These are phyloP conservation scores for Senna siamea DNA, from an alignment of 306 rosid genomes.

Conservation along the genomic window DNA sequence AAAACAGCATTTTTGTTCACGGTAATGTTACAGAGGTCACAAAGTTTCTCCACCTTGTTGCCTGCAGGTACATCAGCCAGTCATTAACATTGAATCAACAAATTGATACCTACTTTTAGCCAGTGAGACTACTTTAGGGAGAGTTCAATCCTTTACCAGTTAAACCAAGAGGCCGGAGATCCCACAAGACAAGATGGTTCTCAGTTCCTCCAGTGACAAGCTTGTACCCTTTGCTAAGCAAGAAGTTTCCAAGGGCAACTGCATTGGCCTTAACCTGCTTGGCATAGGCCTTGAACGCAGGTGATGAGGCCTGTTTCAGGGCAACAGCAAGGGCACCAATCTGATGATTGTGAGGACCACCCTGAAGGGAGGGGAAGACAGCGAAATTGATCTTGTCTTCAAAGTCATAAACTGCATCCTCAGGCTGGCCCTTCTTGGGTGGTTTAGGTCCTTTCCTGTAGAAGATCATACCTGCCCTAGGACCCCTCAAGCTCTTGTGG, in stretches of 20 bases:
- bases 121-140: not conserved
- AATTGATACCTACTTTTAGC: slow-evolving; percentile 16
- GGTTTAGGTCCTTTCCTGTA: slow-evolving; percentile 92
- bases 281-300: slow-evolving; percentile 88
- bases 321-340: slow-evolving; percentile 97
- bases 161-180: slow-evolving; percentile 95
- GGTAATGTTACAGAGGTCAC: slow-evolving; percentile 85
- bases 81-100: not conserved
- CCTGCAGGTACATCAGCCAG: slow-evolving; percentile 55
- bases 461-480: slow-evolving; percentile 97
- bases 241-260: slow-evolving; percentile 81
- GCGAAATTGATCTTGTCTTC: slow-evolving; percentile 95
- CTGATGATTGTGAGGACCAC: slow-evolving; percentile 98
- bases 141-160: slow-evolving; percentile 59
- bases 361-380: slow-evolving; percentile 95
- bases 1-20: slow-evolving; percentile 98
- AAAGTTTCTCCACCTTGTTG: slow-evolving; percentile 97
- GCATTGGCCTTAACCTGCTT: slow-evolving; percentile 97
- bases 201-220: slow-evolving; percentile 97
- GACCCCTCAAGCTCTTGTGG: slow-evolving; percentile 95
- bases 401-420: slow-evolving; percentile 80
- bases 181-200: slow-evolving; percentile 98
- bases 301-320: slow-evolving; percentile 70
- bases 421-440: slow-evolving; percentile 92
- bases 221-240: slow-evolving; percentile 79